Evolutionary conservation across 192 early-diverging fungal species (phyloP).

Genomic region (Rhizoclosmatium globosum): DNA sequence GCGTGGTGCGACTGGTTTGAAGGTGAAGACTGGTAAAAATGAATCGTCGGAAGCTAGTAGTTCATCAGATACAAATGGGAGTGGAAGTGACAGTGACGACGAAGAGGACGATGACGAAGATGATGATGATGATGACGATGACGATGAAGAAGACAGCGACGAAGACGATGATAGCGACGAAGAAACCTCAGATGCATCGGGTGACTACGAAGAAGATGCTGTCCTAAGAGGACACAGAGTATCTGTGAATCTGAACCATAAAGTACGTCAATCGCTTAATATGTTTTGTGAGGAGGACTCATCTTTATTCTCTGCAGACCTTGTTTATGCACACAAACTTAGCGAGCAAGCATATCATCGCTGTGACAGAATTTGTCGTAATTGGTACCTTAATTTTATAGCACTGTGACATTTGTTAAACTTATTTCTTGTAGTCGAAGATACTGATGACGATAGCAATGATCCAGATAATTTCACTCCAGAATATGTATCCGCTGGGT

Average conservation of each 20-base stretch:
- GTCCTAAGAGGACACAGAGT: constrained; percentile 39
- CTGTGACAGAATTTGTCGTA: constrained; percentile 47
- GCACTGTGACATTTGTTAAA: neutral
- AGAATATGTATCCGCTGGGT: constrained; percentile 49
- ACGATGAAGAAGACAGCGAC: constrained; percentile 14
- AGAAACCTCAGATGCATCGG: neutral
- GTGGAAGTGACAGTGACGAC: constrained; percentile 1
- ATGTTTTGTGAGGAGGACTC: neutral
- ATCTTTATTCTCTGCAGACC: constrained; percentile 16
- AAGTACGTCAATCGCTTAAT: constrained; percentile 12
- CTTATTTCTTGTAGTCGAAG: constrained; percentile 1
- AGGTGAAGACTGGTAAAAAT: no score
- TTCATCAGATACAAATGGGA: neutral
- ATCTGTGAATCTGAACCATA: constrained; percentile 32
- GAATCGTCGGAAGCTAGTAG: neutral
- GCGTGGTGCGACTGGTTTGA: no score
- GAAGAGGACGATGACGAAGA: constrained; percentile 1
- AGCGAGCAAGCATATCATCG: constrained; percentile 38
- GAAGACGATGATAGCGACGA: neutral
- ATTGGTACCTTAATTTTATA: constrained; percentile 27
- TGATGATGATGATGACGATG: constrained; percentile 6
- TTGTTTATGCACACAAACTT: constrained; percentile 50
- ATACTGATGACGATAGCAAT: constrained; percentile 1
- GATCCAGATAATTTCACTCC: constrained; percentile 18
- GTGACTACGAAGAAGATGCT: neutral